Percentiles rank a stretch among this genome's conserved stretches.
Evolutionary conservation across 305 asterid genomes (phyloP).

Genomic region (Fraxinus xanthoxyloides): DNA sequence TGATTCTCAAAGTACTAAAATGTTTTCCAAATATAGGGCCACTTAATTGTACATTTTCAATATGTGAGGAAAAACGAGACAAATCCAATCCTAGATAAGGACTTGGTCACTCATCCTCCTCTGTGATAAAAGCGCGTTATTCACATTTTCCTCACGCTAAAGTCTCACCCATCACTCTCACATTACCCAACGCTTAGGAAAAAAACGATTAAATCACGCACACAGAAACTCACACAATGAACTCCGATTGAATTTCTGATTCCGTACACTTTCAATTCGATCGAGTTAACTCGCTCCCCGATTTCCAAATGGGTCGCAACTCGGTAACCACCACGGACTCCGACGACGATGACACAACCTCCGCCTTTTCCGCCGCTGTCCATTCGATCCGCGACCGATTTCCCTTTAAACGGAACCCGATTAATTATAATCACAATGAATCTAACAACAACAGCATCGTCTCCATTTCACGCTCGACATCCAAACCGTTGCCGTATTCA

Average conservation of each 20-base stretch:
- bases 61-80: background rate
- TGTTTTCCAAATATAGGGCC: no score
- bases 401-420: slow-evolving; percentile 69
- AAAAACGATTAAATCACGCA: background rate
- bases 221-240: background rate
- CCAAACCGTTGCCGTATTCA: slow-evolving; percentile 43
- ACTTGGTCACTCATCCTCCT: background rate
- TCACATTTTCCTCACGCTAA: background rate
- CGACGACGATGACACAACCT: slow-evolving; percentile 43
- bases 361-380: slow-evolving; percentile 38
- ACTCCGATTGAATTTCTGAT: background rate
- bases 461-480: slow-evolving; percentile 32
- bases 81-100: background rate
- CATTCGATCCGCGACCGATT: slow-evolving; percentile 92
- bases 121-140: background rate
- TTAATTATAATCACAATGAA: background rate
- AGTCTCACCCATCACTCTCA: background rate
- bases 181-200: background rate
- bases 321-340: slow-evolving; percentile 42
- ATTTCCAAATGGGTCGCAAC: slow-evolving; percentile 40
- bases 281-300: background rate
- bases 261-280: background rate
- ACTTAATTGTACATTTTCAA: no score
- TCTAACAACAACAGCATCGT: slow-evolving; percentile 20
- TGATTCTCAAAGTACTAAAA: no score